Evolutionary conservation across 2,329 filamentous ascomycete species (phyloP), one percentile per base, ranked within the genome.

Genomic region (Chaetomium sp.): DNA sequence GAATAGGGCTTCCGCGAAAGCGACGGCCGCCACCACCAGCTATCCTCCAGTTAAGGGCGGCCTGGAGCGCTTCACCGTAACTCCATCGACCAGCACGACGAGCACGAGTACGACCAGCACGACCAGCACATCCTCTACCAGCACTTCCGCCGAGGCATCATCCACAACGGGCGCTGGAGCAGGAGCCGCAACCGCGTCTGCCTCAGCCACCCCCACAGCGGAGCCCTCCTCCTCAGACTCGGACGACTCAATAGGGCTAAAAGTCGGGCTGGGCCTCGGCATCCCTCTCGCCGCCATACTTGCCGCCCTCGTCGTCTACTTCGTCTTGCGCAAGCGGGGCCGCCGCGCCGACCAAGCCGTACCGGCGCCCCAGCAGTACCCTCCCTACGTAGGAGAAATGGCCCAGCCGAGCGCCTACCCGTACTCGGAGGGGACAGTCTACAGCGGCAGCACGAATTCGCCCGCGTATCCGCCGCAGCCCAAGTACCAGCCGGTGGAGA

Each of bases 201-300:
- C 23, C 7, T 21, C 51, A 8, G 23, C 38, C 6, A 38, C 19
- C 42, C 51, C 31, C 21, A 54, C 42, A 16, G 42, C 2, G 27
- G n/a, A 55, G 4, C n/a, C 31, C 8, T 35, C 51, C 8, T 35
- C 51, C 5, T 23, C 8, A 1, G 13, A 9, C 16, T 55, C 51
- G 29, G 31, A 55, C 51, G 29, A 33, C 31, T 35, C 29, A 5
- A 4, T 23, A 10, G 65, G 38, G 7, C 60, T 68, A 7, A 68
- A 68, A 55, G 58, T 68, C 47, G 66, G 66, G 13, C 57, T 68
- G 3, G 66, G 64, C 1, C 27, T 68, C 9, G 66, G 66, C 1
- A 68, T 68, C 19, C 64, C 66, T 10, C 51, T 68, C 0, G 60
- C 61, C 5, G 23, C 64, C 3, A 9, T 66, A 13, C 23, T 51